Percentiles rank a stretch among this genome's conserved stretches.
Evolutionary conservation across 139 green algal genomes (phyloP).

Genomic region (Eudorina sp.): DNA sequence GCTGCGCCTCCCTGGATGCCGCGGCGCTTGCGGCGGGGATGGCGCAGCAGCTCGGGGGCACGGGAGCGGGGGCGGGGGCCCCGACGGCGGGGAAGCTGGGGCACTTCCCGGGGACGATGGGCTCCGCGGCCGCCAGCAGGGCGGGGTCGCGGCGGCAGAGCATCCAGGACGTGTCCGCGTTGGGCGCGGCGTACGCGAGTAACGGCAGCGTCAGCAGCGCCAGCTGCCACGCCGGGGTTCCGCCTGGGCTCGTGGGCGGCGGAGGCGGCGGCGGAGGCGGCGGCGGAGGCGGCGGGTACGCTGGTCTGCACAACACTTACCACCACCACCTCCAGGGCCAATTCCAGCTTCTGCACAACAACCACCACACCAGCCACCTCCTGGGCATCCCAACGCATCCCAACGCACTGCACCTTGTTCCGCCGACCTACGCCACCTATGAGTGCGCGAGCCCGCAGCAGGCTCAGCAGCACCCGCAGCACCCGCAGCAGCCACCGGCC

Average conservation of each 20-base stretch:
- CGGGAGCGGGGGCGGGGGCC: not conserved
- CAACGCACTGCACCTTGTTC: too few relatives aligned
- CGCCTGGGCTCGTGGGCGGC: too few relatives aligned
- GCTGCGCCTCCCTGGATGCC: constrained; percentile 76
- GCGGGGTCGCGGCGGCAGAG: constrained; percentile 20
- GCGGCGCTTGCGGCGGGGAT: constrained; percentile 25
- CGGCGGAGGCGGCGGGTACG: not conserved
- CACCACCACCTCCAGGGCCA: not conserved
- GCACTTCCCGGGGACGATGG: constrained; percentile 9
- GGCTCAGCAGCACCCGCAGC: not conserved
- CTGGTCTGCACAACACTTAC: too few relatives aligned
- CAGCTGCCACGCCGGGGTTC: not conserved
- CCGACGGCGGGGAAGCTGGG: constrained; percentile 21
- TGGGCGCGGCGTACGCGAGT: not conserved
- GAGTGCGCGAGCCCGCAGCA: not conserved
- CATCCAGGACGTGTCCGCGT: constrained; percentile 25
- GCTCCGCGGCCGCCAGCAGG: not conserved
- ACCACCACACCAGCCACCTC: not conserved
- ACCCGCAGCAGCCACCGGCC: too few relatives aligned
- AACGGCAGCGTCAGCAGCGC: constrained; percentile 12
- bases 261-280: not conserved
- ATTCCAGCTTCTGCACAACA: too few relatives aligned
- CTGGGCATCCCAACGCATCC: too few relatives aligned
- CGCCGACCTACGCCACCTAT: not conserved
- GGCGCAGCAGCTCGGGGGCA: constrained; percentile 4